Evolutionary conservation across 148 eudicot genomes (phyloP).

Genomic region (Spergularia bocconei): DNA sequence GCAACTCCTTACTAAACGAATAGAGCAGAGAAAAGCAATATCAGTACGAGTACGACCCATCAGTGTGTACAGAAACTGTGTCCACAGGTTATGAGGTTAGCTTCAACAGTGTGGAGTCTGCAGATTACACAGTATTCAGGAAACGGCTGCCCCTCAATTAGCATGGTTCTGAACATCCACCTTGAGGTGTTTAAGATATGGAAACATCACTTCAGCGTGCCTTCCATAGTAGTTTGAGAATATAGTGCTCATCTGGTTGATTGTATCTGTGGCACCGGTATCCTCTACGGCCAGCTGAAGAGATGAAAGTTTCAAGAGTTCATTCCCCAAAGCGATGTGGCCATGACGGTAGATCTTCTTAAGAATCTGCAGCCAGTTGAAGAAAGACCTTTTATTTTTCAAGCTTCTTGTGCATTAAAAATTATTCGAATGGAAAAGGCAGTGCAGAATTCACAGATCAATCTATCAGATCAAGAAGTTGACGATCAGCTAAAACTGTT

Average conservation of each 20-base stretch:
- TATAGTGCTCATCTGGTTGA: slow-evolving; percentile 39
- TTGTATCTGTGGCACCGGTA: slow-evolving; percentile 35
- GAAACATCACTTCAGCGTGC: slow-evolving; percentile 55
- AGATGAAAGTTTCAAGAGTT: slow-evolving; percentile 75
- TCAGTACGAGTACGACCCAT: too few relatives aligned
- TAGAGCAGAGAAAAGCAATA: too few relatives aligned
- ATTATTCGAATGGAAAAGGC: not conserved
- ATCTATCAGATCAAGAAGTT: not conserved
- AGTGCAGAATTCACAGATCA: not conserved
- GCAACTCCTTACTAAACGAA: too few relatives aligned
- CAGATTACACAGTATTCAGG: not conserved
- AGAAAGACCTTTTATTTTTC: not conserved
- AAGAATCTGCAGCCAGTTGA: slow-evolving; percentile 53
- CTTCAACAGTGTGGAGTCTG: not conserved
- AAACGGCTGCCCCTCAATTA: not conserved
- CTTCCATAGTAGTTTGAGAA: slow-evolving; percentile 68
- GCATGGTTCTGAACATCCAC: slow-evolving; percentile 24
- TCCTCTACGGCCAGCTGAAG: slow-evolving; percentile 56
- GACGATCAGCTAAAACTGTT: not conserved
- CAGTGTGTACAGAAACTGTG: too few relatives aligned
- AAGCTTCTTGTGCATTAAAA: not conserved
- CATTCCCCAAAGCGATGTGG: slow-evolving; percentile 78
- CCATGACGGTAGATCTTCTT: slow-evolving; percentile 59
- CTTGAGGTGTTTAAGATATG: slow-evolving; percentile 45
- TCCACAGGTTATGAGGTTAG: not conserved